These are phyloP conservation scores for Actinomucor elegans DNA, from an alignment of 371 early-diverging fungal genomes.

Conservation along the genomic window DNA sequence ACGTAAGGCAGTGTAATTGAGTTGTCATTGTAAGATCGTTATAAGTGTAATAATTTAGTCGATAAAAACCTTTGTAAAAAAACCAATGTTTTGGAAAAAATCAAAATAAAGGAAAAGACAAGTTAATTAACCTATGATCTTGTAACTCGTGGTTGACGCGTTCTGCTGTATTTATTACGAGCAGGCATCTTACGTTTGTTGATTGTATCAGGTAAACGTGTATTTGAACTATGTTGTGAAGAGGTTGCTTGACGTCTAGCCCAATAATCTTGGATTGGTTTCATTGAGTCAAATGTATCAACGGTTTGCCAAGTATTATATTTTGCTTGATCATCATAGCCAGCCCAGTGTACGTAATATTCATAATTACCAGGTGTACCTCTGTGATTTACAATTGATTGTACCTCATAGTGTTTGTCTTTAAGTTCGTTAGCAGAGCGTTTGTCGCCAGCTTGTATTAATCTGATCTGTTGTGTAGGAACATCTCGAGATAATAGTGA, in stretches of 20 bases:
- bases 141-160: too few relatives aligned
- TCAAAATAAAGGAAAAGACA: too few relatives aligned
- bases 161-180: too few relatives aligned
- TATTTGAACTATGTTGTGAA: background rate
- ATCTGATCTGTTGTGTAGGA: background rate
- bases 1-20: too few relatives aligned
- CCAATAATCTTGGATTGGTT: background rate
- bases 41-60: too few relatives aligned
- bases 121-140: too few relatives aligned
- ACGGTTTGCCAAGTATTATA: conserved; percentile 1
- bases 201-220: background rate
- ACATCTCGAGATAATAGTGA: background rate
- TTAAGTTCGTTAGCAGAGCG: background rate
- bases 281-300: background rate
- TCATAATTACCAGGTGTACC: conserved; percentile 1
- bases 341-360: too few relatives aligned
- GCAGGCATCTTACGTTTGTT: too few relatives aligned
- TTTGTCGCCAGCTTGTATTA: background rate
- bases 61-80: too few relatives aligned
- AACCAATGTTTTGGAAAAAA: too few relatives aligned
- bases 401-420: background rate
- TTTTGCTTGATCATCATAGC: background rate
- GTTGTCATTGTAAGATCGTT: too few relatives aligned
- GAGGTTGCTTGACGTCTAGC: background rate
- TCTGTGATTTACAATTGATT: background rate